phyloP scores from a whole-genome alignment of 371 early-diverging fungal genomes.

The Vairimorpha apis region DNA sequence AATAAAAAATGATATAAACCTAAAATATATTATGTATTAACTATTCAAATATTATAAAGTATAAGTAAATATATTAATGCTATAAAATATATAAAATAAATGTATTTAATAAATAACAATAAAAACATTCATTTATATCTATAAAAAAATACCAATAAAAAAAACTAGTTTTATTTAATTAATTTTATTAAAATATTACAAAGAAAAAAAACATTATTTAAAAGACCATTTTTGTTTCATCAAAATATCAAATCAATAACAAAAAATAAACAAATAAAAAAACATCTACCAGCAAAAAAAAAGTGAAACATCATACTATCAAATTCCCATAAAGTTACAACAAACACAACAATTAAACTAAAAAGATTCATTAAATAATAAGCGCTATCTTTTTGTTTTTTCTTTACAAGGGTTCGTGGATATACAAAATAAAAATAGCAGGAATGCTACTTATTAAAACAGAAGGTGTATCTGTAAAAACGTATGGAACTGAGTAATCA shows the following conservation, averaged over 20 bases:
- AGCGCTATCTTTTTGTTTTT: not conserved
- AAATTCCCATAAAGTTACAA: not conserved
- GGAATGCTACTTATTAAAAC: not conserved
- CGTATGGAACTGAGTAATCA: conserved; percentile 31
- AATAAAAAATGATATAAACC: too few species aligned
- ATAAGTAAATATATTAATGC: too few species aligned
- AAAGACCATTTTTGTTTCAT: too few species aligned
- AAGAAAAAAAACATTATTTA: too few species aligned
- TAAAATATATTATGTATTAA: too few species aligned
- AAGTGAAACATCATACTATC: conserved; percentile 9
- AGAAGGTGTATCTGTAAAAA: conserved; percentile 24
- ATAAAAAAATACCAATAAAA: too few species aligned
- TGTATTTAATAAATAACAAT: too few species aligned
- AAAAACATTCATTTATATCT: too few species aligned
- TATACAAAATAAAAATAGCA: conserved; percentile 36
- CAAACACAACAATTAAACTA: not conserved
- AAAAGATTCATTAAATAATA: not conserved
- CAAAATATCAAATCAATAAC: not conserved
- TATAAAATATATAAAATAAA: too few species aligned
- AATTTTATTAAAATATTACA: too few species aligned
- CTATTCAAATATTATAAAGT: too few species aligned
- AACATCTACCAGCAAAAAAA: conserved; percentile 1
- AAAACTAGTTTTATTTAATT: too few species aligned
- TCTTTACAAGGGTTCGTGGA: conserved; percentile 12
- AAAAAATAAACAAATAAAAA: conserved; percentile 9